A percentile compares a stretch with the other conserved stretches of the same genome.
Conservation (phyloP, 192 early-diverging fungal species). For the Funneliformis geosporum region DNA sequence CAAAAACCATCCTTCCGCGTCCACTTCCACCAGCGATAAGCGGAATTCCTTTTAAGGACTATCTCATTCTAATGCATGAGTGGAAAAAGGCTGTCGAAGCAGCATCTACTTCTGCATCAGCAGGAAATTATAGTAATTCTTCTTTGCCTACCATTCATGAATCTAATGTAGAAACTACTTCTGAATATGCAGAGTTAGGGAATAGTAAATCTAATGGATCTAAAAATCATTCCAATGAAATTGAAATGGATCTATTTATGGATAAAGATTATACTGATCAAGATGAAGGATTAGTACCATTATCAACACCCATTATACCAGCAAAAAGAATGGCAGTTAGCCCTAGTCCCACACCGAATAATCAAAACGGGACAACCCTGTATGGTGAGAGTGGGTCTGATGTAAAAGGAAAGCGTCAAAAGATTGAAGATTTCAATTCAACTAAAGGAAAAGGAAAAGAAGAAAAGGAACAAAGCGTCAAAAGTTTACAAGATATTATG, state of each 20-base stretch:
- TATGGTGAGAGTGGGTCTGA: background rate
- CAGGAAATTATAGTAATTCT: background rate
- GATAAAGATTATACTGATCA: background rate
- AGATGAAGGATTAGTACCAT: background rate
- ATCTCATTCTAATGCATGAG: background rate
- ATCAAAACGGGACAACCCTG: background rate
- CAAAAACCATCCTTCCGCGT: background rate
- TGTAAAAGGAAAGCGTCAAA: conserved; percentile 6
- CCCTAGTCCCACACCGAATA: background rate
- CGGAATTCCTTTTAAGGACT: background rate
- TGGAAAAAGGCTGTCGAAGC: background rate
- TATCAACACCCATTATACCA: conserved; percentile 9
- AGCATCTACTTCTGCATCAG: background rate
- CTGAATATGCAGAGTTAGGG: background rate
- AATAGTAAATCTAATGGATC: background rate
- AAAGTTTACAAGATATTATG: background rate
- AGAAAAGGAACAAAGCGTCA: background rate
- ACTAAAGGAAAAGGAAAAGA: background rate
- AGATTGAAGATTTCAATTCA: background rate
- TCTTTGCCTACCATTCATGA: background rate
- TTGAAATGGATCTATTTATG: background rate
- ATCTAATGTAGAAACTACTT: background rate
- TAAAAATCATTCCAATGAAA: background rate
- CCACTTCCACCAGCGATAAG: background rate
- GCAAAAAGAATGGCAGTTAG: conserved; percentile 20